These are phyloP conservation scores for Chaetomium sp. DNA, from an alignment of 2,329 filamentous ascomycete species.

Conservation along the genomic window DNA sequence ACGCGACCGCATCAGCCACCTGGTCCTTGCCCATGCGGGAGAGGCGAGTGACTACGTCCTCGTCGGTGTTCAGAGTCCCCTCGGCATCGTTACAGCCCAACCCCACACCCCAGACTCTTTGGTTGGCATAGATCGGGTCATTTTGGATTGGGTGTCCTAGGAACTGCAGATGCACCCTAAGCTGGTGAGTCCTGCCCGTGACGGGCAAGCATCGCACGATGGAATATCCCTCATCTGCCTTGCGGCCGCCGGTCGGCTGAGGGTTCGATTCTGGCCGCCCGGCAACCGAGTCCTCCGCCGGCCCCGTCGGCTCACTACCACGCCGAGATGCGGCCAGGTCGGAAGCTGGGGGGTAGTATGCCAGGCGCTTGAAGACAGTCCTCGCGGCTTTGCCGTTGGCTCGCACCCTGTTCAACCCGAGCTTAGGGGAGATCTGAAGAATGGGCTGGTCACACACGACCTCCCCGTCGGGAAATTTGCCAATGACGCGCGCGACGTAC, in stretches of 20 bases:
- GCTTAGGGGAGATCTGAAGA: constrained; percentile 88
- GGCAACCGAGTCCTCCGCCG: constrained; percentile 14
- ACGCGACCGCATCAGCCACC: constrained; percentile 84
- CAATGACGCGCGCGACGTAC: constrained; percentile 88
- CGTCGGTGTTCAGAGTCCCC: constrained; percentile 71
- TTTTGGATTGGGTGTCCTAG: constrained; percentile 95
- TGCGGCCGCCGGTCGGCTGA: constrained; percentile 34
- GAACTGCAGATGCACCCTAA: constrained; percentile 92
- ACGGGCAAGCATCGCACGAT: constrained; percentile 92
- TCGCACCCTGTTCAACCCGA: constrained; percentile 91
- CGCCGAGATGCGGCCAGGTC: neutral
- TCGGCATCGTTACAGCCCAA: constrained; percentile 71
- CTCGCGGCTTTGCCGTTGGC: constrained; percentile 87
- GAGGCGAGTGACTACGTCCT: constrained; percentile 84
- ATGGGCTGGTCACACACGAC: constrained; percentile 93
- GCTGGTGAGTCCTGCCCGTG: constrained; percentile 91
- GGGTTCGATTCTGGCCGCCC: constrained; percentile 35
- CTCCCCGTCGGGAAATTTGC: constrained; percentile 88
- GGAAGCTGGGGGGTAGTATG: constrained; percentile 74
- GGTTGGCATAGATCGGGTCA: constrained; percentile 96
- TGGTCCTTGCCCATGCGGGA: constrained; percentile 93
- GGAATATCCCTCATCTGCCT: constrained; percentile 77
- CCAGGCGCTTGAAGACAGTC: constrained; percentile 87
- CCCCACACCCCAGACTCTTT: constrained; percentile 81
- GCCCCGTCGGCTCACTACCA: neutral